These are phyloP conservation scores for Myxozyma melibiosi DNA, from an alignment of 805 yeast species.

Conservation along the genomic window DNA sequence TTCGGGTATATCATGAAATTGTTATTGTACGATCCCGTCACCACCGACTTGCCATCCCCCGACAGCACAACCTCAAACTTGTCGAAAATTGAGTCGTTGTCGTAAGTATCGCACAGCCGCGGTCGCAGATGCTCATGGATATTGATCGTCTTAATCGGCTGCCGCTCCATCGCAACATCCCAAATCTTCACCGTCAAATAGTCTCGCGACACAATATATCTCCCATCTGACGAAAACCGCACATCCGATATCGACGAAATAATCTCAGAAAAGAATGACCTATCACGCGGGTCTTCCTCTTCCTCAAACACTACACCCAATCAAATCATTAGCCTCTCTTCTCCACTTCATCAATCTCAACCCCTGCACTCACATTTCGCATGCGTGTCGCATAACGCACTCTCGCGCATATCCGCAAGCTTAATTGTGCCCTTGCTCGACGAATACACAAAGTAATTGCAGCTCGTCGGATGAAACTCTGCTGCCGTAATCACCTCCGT, in stretches of 20 bases:
- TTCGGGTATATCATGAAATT: slow-evolving; percentile 96
- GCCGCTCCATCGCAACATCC: slow-evolving; percentile 97
- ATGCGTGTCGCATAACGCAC: slow-evolving; percentile 89
- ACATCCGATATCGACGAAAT: slow-evolving; percentile 93
- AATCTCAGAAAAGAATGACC: slow-evolving; percentile 95
- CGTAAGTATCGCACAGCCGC: slow-evolving; percentile 94
- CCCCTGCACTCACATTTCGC: slow-evolving; percentile 46
- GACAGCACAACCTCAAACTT: slow-evolving; percentile 95
- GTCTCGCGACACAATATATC: slow-evolving; percentile 95
- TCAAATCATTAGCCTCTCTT: not conserved
- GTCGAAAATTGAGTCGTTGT: slow-evolving; percentile 97
- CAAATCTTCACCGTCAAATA: slow-evolving; percentile 96
- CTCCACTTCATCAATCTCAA: not conserved
- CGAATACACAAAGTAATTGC: slow-evolving; percentile 93
- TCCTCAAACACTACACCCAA: slow-evolving; percentile 80
- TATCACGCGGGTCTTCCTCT: slow-evolving; percentile 86
- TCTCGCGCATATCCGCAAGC: slow-evolving; percentile 93
- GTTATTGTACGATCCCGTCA: slow-evolving; percentile 97
- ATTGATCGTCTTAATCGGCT: slow-evolving; percentile 90
- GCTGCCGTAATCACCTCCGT: slow-evolving; percentile 97
- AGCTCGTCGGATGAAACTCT: slow-evolving; percentile 89
- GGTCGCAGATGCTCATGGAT: slow-evolving; percentile 95
- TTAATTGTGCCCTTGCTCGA: slow-evolving; percentile 95
- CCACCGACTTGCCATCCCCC: slow-evolving; percentile 87
- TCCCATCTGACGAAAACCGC: slow-evolving; percentile 86